Conservation (phyloP, 768 basidiomycete genomes). For the Neoboletus magnificus region DNA sequence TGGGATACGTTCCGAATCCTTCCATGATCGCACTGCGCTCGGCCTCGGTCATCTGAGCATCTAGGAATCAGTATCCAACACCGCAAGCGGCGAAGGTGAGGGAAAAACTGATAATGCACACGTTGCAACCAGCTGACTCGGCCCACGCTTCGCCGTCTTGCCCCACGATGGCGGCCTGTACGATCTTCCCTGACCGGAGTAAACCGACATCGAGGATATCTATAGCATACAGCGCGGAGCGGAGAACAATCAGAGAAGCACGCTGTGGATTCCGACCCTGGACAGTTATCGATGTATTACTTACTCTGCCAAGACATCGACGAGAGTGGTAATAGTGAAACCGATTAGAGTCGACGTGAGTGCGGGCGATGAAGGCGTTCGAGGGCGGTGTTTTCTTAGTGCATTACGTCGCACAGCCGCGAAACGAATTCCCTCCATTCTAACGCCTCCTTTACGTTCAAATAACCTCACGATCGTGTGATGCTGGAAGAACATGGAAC, state of each 20-base stretch:
- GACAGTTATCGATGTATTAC: not conserved
- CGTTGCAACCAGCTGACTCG: slow-evolving; percentile 25
- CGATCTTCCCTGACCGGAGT: slow-evolving; percentile 68
- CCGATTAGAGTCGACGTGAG: not conserved
- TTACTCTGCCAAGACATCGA: slow-evolving; percentile 30
- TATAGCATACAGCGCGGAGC: slow-evolving; percentile 27
- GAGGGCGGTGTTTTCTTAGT: not conserved
- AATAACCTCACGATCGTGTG: not conserved
- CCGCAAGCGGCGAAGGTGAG: not conserved
- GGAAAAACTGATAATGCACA: slow-evolving; percentile 12
- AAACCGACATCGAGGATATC: slow-evolving; percentile 83
- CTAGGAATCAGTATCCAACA: not conserved
- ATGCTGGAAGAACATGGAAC: not conserved
- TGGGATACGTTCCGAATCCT: slow-evolving; percentile 20
- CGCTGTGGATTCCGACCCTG: not conserved
- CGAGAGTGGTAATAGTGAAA: not conserved
- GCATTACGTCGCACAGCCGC: not conserved
- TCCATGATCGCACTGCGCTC: slow-evolving; percentile 19
- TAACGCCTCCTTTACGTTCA: not conserved
- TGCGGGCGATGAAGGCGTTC: not conserved
- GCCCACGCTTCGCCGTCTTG: slow-evolving; percentile 32
- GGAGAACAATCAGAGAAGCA: not conserved
- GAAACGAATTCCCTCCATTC: not conserved
- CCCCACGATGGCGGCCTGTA: slow-evolving; percentile 56
- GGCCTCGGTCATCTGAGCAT: slow-evolving; percentile 19